These are phyloP conservation scores for Mycena galericulata DNA, from an alignment of 768 basidiomycete genomes.

Conservation along the genomic window DNA sequence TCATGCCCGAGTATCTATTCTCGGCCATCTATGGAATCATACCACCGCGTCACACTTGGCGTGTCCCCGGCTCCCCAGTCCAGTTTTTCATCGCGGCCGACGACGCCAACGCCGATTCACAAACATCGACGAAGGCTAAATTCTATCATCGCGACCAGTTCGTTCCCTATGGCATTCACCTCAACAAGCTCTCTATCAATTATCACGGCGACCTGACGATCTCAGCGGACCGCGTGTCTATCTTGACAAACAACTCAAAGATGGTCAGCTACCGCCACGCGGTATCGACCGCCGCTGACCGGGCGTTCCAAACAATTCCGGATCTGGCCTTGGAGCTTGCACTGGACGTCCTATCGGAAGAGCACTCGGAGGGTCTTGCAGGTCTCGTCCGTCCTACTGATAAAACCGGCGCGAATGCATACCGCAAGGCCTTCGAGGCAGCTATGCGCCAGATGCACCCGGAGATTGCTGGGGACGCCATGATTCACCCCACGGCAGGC, in stretches of 20 bases:
- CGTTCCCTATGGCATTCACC: constrained; percentile 3
- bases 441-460: constrained; percentile 2
- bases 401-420: not conserved
- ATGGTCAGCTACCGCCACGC: not conserved
- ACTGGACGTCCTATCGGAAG: constrained; percentile 11
- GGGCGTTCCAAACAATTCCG: constrained; percentile 1
- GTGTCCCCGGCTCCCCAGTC: not conserved
- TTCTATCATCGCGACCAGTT: constrained; percentile 23
- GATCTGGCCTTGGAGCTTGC: constrained; percentile 12
- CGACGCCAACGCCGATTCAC: not conserved
- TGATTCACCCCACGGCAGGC: not conserved
- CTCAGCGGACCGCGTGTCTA: constrained; percentile 6
- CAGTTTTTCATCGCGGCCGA: constrained; percentile 16
- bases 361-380: constrained; percentile 9
- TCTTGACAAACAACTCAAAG: not conserved
- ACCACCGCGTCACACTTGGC: constrained; percentile 13
- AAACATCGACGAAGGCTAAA: not conserved
- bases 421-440: constrained; percentile 1
- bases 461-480: not conserved
- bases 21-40: constrained; percentile 26
- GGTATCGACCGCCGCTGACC: not conserved
- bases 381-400: not conserved
- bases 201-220: constrained; percentile 16
- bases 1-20: not conserved
- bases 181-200: constrained; percentile 15